A percentile compares a stretch with the other conserved stretches of the same genome.
Conservation (phyloP, 352 stramenopile species). For the Plasmopara viticola region DNA sequence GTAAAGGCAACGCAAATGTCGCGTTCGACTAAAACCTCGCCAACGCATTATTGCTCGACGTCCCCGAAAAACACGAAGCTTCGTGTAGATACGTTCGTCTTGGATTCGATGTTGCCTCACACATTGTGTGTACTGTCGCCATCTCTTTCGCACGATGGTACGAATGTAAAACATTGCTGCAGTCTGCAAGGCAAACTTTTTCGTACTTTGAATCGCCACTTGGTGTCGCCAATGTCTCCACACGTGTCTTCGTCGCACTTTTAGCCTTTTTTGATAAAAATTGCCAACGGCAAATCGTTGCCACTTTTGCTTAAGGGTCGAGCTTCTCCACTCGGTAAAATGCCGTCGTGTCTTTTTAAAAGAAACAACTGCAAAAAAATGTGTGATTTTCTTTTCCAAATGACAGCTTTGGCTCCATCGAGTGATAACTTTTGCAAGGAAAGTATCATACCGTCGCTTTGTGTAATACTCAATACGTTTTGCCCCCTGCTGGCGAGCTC, state of each 20-base stretch:
- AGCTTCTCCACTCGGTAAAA: constrained; percentile 13
- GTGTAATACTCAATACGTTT: constrained; percentile 41
- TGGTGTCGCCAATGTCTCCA: constrained; percentile 24
- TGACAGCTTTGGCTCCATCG: constrained; percentile 14
- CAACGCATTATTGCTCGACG: constrained; percentile 18
- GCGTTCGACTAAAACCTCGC: constrained; percentile 9
- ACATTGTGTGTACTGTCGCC: constrained; percentile 12
- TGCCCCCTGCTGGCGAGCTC: constrained; percentile 2
- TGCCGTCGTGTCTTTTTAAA: constrained; percentile 4
- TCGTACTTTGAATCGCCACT: constrained; percentile 4
- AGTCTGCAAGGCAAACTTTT: constrained; percentile 7
- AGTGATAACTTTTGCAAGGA: constrained; percentile 20
- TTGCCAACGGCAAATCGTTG: constrained; percentile 13
- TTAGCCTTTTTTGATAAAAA: constrained; percentile 4
- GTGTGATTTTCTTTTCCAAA: constrained; percentile 3
- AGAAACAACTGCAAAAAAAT: constrained; percentile 5
- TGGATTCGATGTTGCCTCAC: constrained; percentile 4
- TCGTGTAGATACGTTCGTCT: constrained; percentile 1
- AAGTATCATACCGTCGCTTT: constrained; percentile 25
- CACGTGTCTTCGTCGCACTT: constrained; percentile 4
- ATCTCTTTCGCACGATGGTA: constrained; percentile 16
- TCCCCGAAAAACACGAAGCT: constrained; percentile 13
- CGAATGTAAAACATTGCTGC: constrained; percentile 15
- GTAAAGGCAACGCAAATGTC: constrained; percentile 12
- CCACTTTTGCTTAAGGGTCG: constrained; percentile 7